Evolutionary conservation across 768 basidiomycete species (phyloP), one percentile per base, ranked within the genome.

Genomic region (Serendipita sp.): DNA sequence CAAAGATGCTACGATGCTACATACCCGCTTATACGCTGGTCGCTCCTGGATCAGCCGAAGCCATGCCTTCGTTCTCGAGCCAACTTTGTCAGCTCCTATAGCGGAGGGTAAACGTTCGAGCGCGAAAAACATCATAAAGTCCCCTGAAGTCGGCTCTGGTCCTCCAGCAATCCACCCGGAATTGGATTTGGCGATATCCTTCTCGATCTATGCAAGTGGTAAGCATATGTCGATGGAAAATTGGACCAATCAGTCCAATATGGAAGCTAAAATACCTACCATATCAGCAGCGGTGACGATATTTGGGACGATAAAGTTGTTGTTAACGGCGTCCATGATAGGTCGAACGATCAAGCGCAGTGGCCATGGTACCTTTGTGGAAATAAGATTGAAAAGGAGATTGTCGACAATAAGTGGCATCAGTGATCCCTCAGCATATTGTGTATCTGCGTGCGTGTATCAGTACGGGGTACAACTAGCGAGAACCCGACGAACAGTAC

Each of bases 91-190:
- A 7, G 38, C 5, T 5, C 63, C 65, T 16, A 67, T 47, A 10
- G 64, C 41, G 3, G 60, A 65, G 64, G 16, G 16, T 7, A 71
- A 65, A 1, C 67, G 63, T 30, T 79, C 78, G 35, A 77, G 66
- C 4, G 75, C 67, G 67, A 78, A 79, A 34, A 71, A 67, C 77
- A 79, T 77, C 73, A 76, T 74, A 70, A 73, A 79, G 68, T 80
- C 79, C 18, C 79, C 76, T 18, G 74, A 65, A 32, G 80, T 78
- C n/a, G 76, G 75, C 32, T 74, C 70, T 28, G 72, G 66, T 32
- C 75, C 76, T 15, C 74, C 78, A 7, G 78, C 77, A 47, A 75
- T 72, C 70, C 70, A 75, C n/a, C 69, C 72, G 1, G 67, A 69
- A 46, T 48, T 45, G 36, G 51, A 51, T 64, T 74, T 76, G 32